phyloP scores from a whole-genome alignment of 108 stramenopile species.

The Skeletonema costatum region DNA sequence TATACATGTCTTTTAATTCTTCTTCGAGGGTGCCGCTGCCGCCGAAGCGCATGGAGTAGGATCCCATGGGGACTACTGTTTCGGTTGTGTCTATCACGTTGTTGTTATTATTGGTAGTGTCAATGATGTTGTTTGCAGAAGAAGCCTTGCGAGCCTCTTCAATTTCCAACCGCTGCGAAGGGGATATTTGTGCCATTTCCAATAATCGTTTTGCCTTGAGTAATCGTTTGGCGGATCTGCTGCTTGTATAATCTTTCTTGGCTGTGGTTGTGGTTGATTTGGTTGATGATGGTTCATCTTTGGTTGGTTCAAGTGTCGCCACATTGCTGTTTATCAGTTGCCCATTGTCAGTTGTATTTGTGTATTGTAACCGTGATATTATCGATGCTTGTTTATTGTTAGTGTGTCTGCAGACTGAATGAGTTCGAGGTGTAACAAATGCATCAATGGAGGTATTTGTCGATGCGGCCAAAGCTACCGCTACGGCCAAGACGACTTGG shows the following conservation, averaged over 20 bases:
- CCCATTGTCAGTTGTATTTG: not conserved
- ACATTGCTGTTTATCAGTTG: not conserved
- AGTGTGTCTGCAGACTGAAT: not conserved
- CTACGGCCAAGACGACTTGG: not conserved
- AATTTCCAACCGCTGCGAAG: conserved; percentile 40
- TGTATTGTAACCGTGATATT: not conserved
- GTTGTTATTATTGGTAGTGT: not conserved
- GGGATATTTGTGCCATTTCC: conserved; percentile 48
- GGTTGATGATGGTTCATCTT: not conserved
- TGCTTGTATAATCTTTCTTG: not conserved
- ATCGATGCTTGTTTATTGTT: not conserved
- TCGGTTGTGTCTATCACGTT: not conserved
- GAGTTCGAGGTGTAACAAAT: not conserved
- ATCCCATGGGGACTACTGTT: conserved; percentile 20
- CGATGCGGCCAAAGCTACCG: not conserved
- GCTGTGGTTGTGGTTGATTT: too few species aligned
- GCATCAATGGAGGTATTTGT: not conserved
- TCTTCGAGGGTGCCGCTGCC: conserved; percentile 20
- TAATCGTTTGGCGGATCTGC: conserved; percentile 18
- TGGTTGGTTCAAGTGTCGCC: not conserved
- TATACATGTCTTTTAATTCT: conserved; percentile 7
- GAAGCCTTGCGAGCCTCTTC: not conserved
- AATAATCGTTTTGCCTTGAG: conserved; percentile 35
- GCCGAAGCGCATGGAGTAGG: conserved; percentile 21
- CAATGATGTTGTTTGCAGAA: not conserved